phyloP scores from a whole-genome alignment of 306 rosid species.

The Sophora flavescens region DNA sequence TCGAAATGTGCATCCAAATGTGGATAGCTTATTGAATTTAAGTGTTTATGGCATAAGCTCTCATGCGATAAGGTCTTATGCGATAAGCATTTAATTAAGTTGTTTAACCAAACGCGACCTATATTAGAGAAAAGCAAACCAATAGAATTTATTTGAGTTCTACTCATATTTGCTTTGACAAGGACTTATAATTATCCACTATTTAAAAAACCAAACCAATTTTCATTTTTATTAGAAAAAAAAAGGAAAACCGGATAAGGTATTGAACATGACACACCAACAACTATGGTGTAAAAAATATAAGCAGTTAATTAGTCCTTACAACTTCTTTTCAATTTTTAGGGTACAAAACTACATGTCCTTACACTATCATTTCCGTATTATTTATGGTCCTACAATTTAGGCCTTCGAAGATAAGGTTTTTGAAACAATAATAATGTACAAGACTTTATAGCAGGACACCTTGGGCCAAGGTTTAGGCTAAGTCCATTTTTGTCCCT shows the following conservation, averaged over 20 bases:
- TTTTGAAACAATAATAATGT: not conserved
- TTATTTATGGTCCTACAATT: not conserved
- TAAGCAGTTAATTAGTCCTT: not conserved
- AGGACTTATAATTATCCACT: no score
- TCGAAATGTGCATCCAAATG: no score
- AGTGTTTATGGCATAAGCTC: no score
- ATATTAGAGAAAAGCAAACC: not conserved
- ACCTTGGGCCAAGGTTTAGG: constrained; percentile 4
- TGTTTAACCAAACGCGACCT: no score
- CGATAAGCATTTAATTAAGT: no score
- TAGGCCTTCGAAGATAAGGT: constrained; percentile 35
- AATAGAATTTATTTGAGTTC: not conserved
- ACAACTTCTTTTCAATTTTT: no score
- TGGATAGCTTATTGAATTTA: no score
- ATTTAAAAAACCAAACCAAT: not conserved
- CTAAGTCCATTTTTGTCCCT: constrained; percentile 41
- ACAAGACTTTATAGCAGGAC: constrained; percentile 4
- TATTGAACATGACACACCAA: not conserved
- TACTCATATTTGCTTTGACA: no score
- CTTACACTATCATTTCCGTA: not conserved
- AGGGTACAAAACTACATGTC: not conserved
- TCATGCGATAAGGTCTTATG: no score
- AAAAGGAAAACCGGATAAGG: not conserved
- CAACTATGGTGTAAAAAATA: not conserved
- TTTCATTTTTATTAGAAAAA: not conserved